Conservation (phyloP, 1,284 basidiomycete genomes). For the Anthracocystis setariae region DNA sequence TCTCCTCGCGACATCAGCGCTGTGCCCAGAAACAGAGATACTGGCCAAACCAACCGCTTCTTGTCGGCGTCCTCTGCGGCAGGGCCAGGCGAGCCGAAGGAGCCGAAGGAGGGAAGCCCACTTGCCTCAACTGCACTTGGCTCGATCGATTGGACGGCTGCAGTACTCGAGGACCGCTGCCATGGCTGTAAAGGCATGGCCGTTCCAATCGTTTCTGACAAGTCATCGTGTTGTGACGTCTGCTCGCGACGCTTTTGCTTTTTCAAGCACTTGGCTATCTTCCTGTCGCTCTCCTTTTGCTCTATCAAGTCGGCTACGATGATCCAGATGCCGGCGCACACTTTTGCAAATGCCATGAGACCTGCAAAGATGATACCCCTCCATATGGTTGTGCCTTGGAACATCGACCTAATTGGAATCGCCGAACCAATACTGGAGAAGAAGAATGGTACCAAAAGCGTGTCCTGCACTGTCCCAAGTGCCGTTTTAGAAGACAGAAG, state of each 20-base stretch:
- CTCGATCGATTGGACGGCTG: too few species aligned
- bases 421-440: conserved; percentile 73
- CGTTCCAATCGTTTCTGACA: too few species aligned
- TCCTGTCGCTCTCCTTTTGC: conserved; percentile 1
- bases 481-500: conserved; percentile 7
- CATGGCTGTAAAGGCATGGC: too few species aligned
- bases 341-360: conserved; percentile 72
- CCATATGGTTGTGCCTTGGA: conserved; percentile 71
- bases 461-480: conserved; percentile 13
- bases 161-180: too few species aligned
- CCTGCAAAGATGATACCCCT: conserved; percentile 71
- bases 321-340: conserved; percentile 68
- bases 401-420: conserved; percentile 72
- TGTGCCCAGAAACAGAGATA: conserved; percentile 69
- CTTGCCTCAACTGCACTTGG: background rate
- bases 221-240: background rate
- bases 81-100: background rate
- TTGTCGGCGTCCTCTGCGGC: background rate
- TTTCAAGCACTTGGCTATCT: background rate
- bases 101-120: too few species aligned
- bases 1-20: conserved; percentile 73
- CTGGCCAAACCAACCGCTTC: conserved; percentile 16
- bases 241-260: background rate
- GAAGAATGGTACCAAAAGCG: conserved; percentile 72
- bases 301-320: conserved; percentile 54